Conservation (phyloP, 352 stramenopile genomes). For the Phytophthora sansomeana region DNA sequence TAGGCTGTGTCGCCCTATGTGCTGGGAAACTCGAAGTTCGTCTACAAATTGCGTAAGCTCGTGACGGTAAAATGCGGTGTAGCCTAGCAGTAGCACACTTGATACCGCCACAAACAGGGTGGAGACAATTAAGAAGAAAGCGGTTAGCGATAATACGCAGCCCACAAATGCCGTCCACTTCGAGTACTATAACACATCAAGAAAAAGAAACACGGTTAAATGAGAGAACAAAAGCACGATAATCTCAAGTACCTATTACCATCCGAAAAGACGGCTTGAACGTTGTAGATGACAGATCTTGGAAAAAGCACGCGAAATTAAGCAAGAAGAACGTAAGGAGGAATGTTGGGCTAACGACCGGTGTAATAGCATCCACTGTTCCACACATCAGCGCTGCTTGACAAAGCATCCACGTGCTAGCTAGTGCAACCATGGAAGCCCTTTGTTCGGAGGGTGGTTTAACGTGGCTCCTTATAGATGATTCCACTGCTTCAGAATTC, state of each 20-base stretch:
- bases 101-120: conserved; percentile 42
- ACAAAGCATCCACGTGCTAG: conserved; percentile 42
- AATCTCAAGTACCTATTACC: conserved; percentile 27
- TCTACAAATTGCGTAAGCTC: conserved; percentile 37
- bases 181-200: conserved; percentile 43
- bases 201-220: background rate
- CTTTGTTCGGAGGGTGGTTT: background rate
- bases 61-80: conserved; percentile 39
- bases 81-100: conserved; percentile 27
- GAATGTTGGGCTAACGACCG: conserved; percentile 51
- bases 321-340: conserved; percentile 57
- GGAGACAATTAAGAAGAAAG: conserved; percentile 59
- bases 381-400: conserved; percentile 48
- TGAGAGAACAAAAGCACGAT: background rate
- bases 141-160: conserved; percentile 47
- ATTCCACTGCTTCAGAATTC: background rate
- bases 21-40: conserved; percentile 30
- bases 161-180: conserved; percentile 59
- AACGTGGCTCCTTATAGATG: background rate
- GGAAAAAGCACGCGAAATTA: conserved; percentile 67
- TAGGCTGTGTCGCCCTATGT: conserved; percentile 11
- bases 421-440: conserved; percentile 7
- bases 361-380: conserved; percentile 50
- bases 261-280: conserved; percentile 55
- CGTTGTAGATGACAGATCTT: conserved; percentile 49